phyloP scores from a whole-genome alignment of 1,284 basidiomycete species.

The Ustilago shanxiensis region DNA sequence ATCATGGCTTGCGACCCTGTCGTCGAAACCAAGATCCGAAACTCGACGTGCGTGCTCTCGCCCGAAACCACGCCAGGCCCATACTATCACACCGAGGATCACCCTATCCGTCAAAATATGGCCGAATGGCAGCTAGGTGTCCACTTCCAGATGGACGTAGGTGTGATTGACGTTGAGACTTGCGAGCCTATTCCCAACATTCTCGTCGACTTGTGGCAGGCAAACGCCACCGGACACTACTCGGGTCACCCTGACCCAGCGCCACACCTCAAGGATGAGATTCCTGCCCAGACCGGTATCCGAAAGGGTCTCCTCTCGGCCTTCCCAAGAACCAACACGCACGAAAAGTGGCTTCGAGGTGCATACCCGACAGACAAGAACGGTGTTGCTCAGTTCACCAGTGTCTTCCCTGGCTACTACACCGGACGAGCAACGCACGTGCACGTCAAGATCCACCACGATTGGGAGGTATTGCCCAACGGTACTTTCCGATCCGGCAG shows the following conservation, averaged over 20 bases:
- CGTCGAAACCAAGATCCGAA: constrained; percentile 65
- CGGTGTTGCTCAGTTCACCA: constrained; percentile 78
- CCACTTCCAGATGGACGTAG: constrained; percentile 76
- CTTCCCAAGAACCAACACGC: constrained; percentile 70
- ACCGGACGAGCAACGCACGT: constrained; percentile 73
- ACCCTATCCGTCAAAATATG: constrained; percentile 74
- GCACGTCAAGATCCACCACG: constrained; percentile 70
- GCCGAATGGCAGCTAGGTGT: constrained; percentile 75
- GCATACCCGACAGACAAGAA: constrained; percentile 78
- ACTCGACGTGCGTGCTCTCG: constrained; percentile 70
- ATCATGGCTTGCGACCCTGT: constrained; percentile 67
- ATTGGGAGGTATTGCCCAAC: constrained; percentile 70
- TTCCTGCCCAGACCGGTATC: constrained; percentile 66
- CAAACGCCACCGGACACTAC: constrained; percentile 70
- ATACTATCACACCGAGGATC: constrained; percentile 72
- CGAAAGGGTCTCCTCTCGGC: constrained; percentile 70
- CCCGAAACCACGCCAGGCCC: constrained; percentile 72
- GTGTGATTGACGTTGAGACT: constrained; percentile 80
- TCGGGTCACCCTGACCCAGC: constrained; percentile 72
- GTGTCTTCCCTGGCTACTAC: constrained; percentile 78
- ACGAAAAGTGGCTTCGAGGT: constrained; percentile 76
- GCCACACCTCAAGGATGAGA: constrained; percentile 69
- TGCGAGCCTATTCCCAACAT: constrained; percentile 79
- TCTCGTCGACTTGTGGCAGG: constrained; percentile 79
- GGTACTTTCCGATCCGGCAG: constrained; percentile 72